phyloP scores from a whole-genome alignment of 2,329 filamentous ascomycete species.

The Periconia digitata region DNA sequence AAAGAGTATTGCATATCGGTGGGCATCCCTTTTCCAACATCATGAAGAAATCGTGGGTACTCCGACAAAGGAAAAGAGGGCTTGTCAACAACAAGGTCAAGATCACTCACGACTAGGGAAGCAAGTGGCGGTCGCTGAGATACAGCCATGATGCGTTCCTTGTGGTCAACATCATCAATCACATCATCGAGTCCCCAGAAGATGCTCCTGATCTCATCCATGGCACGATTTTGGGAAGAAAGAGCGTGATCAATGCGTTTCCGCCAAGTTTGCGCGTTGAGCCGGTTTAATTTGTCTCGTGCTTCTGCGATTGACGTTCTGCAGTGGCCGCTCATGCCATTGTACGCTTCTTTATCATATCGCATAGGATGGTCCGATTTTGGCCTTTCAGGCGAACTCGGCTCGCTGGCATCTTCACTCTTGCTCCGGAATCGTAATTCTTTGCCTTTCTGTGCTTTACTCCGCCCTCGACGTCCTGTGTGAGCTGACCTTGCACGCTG shows the following conservation, averaged over 20 bases:
- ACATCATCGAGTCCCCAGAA: slow-evolving; percentile 83
- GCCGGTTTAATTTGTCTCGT: slow-evolving; percentile 69
- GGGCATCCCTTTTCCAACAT: slow-evolving; percentile 96
- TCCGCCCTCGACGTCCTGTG: slow-evolving; percentile 43
- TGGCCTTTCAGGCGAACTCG: slow-evolving; percentile 26
- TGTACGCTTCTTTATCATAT: slow-evolving; percentile 80
- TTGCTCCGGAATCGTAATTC: slow-evolving; percentile 42
- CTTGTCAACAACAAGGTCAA: slow-evolving; percentile 85
- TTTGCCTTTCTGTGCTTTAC: slow-evolving; percentile 37
- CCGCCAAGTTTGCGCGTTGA: slow-evolving; percentile 92
- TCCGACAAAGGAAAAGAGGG: slow-evolving; percentile 85
- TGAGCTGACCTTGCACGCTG: slow-evolving; percentile 56
- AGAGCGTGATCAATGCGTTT: slow-evolving; percentile 80
- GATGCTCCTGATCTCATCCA: slow-evolving; percentile 74
- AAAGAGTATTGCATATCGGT: slow-evolving; percentile 87
- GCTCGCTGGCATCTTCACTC: slow-evolving; percentile 36
- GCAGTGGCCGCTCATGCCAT: slow-evolving; percentile 69
- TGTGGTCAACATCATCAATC: slow-evolving; percentile 78
- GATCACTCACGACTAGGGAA: slow-evolving; percentile 76
- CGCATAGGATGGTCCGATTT: slow-evolving; percentile 52
- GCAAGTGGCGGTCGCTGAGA: slow-evolving; percentile 83
- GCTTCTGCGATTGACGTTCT: slow-evolving; percentile 78
- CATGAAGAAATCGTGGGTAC: slow-evolving; percentile 80
- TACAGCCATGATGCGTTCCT: slow-evolving; percentile 82
- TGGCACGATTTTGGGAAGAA: slow-evolving; percentile 68